Percentiles rank a stretch among this genome's conserved stretches.
phyloP scores from a whole-genome alignment of 75 land plant genomes.

The Adiantum capillusveneris region DNA sequence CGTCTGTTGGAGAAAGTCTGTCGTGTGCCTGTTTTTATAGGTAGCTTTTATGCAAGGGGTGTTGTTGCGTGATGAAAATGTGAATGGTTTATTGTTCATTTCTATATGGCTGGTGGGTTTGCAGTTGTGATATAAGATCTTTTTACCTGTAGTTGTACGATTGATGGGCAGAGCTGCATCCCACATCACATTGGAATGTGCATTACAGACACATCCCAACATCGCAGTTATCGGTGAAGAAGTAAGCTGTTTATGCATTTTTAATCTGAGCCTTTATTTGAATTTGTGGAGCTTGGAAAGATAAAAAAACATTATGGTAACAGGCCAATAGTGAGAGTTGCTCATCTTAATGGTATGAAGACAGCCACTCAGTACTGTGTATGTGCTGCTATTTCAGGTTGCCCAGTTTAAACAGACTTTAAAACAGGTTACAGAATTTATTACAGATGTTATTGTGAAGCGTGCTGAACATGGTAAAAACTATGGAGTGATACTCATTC shows the following conservation, averaged over 20 bases:
- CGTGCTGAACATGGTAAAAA: slow-evolving; percentile 74
- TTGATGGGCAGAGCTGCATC: slow-evolving; percentile 98
- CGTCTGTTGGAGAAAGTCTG: not conserved
- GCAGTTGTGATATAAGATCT: no score
- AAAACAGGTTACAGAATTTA: slow-evolving; percentile 77
- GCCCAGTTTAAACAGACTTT: slow-evolving; percentile 66
- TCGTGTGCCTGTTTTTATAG: no score
- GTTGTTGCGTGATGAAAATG: no score
- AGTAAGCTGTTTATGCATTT: slow-evolving; percentile 35
- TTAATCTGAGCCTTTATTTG: not conserved
- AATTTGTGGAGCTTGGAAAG: no score
- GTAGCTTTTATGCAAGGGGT: no score
- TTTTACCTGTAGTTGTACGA: slow-evolving; percentile 54
- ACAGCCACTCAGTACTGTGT: no score
- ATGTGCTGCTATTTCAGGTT: slow-evolving; percentile 64
- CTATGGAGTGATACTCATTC: slow-evolving; percentile 96
- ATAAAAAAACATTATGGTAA: no score
- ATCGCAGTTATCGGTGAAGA: slow-evolving; percentile 89
- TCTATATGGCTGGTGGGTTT: no score
- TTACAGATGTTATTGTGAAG: slow-evolving; percentile 74
- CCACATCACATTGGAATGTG: slow-evolving; percentile 92
- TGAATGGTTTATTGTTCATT: no score
- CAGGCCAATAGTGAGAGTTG: no score
- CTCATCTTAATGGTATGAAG: no score
- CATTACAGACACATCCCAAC: slow-evolving; percentile 93